phyloP scores from a whole-genome alignment of 2,329 filamentous ascomycete genomes.

The Davidsoniella neocaledoniae region DNA sequence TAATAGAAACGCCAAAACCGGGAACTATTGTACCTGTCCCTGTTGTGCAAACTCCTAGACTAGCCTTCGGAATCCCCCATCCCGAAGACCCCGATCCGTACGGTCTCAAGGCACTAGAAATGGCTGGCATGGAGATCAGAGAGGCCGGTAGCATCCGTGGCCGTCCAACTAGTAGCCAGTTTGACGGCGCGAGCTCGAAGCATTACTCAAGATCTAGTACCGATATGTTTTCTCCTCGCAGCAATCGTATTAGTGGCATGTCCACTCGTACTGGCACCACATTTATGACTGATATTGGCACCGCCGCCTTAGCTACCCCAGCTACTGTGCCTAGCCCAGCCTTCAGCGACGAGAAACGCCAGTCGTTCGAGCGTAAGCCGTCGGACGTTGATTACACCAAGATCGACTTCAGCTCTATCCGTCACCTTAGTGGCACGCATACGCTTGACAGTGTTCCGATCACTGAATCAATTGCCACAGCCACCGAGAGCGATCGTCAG shows the following conservation, averaged over 20 bases:
- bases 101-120: constrained; percentile 77
- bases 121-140: constrained; percentile 74
- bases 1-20: constrained; percentile 30
- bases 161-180: constrained; percentile 59
- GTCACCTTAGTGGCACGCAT: constrained; percentile 27
- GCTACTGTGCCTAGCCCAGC: constrained; percentile 37
- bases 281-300: constrained; percentile 52
- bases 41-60: constrained; percentile 19
- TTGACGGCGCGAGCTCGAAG: constrained; percentile 59
- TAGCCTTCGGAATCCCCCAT: constrained; percentile 62
- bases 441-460: constrained; percentile 19
- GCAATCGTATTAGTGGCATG: constrained; percentile 60
- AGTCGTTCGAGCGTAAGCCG: constrained; percentile 22
- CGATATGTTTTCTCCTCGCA: constrained; percentile 43
- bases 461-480: constrained; percentile 10
- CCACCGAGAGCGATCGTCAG: constrained; percentile 12
- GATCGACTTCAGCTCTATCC: constrained; percentile 35
- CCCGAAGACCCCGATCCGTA: constrained; percentile 78
- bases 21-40: constrained; percentile 14
- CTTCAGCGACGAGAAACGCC: constrained; percentile 35
- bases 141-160: constrained; percentile 62
- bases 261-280: constrained; percentile 52
- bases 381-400: constrained; percentile 42
- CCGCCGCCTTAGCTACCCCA: constrained; percentile 42
- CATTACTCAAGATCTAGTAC: constrained; percentile 48